Conservation (phyloP, 2,329 filamentous ascomycete genomes). For the Cladosporium austrohemisphaericum region DNA sequence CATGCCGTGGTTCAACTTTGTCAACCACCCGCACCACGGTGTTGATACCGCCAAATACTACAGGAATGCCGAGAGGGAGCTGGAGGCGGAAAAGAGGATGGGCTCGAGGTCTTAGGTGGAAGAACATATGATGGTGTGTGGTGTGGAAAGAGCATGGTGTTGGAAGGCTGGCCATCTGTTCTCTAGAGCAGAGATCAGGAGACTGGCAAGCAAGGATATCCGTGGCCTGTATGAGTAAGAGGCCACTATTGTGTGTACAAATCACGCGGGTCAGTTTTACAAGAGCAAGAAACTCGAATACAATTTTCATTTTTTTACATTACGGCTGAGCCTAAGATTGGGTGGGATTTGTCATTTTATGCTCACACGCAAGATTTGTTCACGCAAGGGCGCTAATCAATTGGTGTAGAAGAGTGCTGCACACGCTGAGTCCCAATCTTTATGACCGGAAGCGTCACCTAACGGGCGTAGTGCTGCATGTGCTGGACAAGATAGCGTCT, state of each 20-base stretch:
- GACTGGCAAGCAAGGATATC: constrained; percentile 9
- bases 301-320: constrained; percentile 4
- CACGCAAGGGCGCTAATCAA: too few relatives aligned
- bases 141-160: background rate
- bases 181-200: constrained; percentile 9
- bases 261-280: constrained; percentile 4
- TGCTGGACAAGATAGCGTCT: too few relatives aligned
- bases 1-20: constrained; percentile 96
- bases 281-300: constrained; percentile 2
- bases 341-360: too few relatives aligned
- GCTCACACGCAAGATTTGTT: too few relatives aligned
- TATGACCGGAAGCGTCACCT: too few relatives aligned
- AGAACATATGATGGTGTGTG: background rate
- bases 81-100: constrained; percentile 67
- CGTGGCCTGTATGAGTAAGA: constrained; percentile 12
- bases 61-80: constrained; percentile 85
- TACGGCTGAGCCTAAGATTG: too few relatives aligned
- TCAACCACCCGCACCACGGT: constrained; percentile 93
- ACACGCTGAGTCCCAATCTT: too few relatives aligned
- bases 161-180: constrained; percentile 1
- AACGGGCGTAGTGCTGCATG: too few relatives aligned
- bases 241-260: constrained; percentile 10
- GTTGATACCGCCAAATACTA: constrained; percentile 99
- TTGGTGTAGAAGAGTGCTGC: too few relatives aligned
- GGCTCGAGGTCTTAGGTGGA: background rate